Base-by-base conservation (phyloP, 768 basidiomycete genomes). In the Pleurotus eryngii region DNA sequence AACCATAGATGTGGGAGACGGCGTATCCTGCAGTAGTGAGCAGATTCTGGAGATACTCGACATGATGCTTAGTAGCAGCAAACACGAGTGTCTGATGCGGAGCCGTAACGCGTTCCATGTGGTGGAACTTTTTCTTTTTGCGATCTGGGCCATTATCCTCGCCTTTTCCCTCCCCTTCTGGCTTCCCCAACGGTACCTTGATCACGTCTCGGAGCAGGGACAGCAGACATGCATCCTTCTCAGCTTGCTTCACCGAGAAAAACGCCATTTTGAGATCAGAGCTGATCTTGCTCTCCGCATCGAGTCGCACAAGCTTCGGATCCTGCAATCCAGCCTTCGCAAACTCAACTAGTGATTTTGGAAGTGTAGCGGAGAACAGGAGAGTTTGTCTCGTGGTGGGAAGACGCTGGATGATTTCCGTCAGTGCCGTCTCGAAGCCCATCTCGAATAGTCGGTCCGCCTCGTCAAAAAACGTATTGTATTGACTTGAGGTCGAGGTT, bases 391-490 rank as follows among this genome's bases (percentile, higher is more conserved):
- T 86, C 12, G 85, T 82, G 0, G 85, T 58, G 11, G 95, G 95
- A 51, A 99, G 84, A 30, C 95, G 92, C 63, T 88, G 82, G 12
- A 99, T 76, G 63, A 98, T 95, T 72, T 98, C 96, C 54, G 86
- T 88, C 37, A 99, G 81, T 49, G 95, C 90, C 2, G 87, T 85
- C 64, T 92, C 90, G 71, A 99, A 99, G 26, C 97, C 97, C 86
- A 98, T 92, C 68, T 99, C 97, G 71, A 99, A 99, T 9, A 99
- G 83, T 35, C 97, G 89, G 71, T 99, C 97, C 0, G 97, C 97
- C 73, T 99, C 97, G 67, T 99, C 97, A 65, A 98, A 98, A 20
- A 59, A 95, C 85, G 59, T 91, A 93, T 72, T 95, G 86, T 4
- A 95, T 78, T 0, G 90, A 87, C 50, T 89, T 85, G 24, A 99